Conservation (phyloP, 2,329 filamentous ascomycete species). For the Penicillium sp. region DNA sequence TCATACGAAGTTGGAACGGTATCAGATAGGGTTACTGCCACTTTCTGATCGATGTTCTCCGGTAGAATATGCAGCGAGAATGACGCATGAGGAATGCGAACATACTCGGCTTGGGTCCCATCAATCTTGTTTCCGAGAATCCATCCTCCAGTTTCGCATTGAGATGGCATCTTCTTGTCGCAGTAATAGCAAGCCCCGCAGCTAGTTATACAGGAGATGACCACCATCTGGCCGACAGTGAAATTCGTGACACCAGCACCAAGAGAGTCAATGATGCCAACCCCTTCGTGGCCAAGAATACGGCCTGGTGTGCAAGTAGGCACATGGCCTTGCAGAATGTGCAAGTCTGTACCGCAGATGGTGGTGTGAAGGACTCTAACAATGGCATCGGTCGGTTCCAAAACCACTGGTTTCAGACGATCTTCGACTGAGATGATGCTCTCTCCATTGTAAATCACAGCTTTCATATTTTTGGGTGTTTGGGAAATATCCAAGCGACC, state of each 20-base stretch:
- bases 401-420: slow-evolving; percentile 43
- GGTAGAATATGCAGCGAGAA: slow-evolving; percentile 50
- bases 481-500: neutral
- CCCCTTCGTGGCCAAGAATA: slow-evolving; percentile 57
- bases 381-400: slow-evolving; percentile 49
- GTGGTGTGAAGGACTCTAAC: slow-evolving; percentile 50
- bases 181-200: slow-evolving; percentile 58
- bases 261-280: slow-evolving; percentile 51
- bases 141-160: slow-evolving; percentile 59
- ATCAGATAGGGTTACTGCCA: slow-evolving; percentile 45
- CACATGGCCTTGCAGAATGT: slow-evolving; percentile 57
- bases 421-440: slow-evolving; percentile 34
- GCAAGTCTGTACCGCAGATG: slow-evolving; percentile 58
- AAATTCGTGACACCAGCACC: slow-evolving; percentile 51
- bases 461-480: slow-evolving; percentile 42
- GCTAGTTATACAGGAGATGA: slow-evolving; percentile 55
- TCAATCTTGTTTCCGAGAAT: slow-evolving; percentile 56
- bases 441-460: slow-evolving; percentile 43
- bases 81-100: slow-evolving; percentile 54
- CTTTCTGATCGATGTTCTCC: slow-evolving; percentile 41
- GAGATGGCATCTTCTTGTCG: slow-evolving; percentile 54
- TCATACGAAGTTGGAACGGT: slow-evolving; percentile 57
- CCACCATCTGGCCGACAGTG: slow-evolving; percentile 54
- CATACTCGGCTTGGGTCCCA: slow-evolving; percentile 59
- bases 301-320: slow-evolving; percentile 49